Percentiles rank a stretch among this genome's conserved stretches.
Evolutionary conservation across 768 basidiomycete species (phyloP).

Genomic region (Collybia sp.): DNA sequence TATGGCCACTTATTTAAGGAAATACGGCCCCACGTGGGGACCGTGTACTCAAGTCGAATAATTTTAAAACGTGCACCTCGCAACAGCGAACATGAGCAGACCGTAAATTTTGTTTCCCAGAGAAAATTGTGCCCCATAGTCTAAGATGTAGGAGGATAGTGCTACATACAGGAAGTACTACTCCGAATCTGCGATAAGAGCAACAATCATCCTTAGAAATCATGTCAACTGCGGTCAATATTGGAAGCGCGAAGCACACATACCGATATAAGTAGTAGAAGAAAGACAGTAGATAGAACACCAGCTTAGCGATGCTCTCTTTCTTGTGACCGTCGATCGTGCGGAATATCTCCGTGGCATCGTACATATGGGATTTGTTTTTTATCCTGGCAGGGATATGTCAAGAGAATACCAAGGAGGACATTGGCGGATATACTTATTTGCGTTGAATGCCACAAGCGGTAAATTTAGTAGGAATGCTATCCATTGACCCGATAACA

Average conservation of each 20-base stretch:
- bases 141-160: too few relatives aligned
- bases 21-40: too few relatives aligned
- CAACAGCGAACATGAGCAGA: too few relatives aligned
- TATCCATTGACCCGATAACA: slow-evolving; percentile 91
- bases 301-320: slow-evolving; percentile 92
- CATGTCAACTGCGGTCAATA: slow-evolving; percentile 2
- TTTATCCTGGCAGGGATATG: slow-evolving; percentile 57
- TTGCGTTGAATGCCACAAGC: slow-evolving; percentile 83
- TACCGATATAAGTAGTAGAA: slow-evolving; percentile 91
- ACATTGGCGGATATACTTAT: slow-evolving; percentile 65
- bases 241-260: slow-evolving; percentile 15
- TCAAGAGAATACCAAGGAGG: not conserved
- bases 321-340: slow-evolving; percentile 93
- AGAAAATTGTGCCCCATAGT: too few relatives aligned
- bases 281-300: slow-evolving; percentile 88
- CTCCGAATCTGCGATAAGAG: slow-evolving; percentile 78
- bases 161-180: slow-evolving; percentile 16
- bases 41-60: too few relatives aligned
- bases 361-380: slow-evolving; percentile 96
- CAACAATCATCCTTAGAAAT: slow-evolving; percentile 71
- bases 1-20: too few relatives aligned
- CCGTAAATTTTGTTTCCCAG: too few relatives aligned
- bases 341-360: slow-evolving; percentile 98
- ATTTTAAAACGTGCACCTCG: too few relatives aligned
- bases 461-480: slow-evolving; percentile 90